Percentiles rank a stretch among this genome's conserved stretches.
Conservation (phyloP, 805 yeast species). For the Sugiyamaella chiloensis region DNA sequence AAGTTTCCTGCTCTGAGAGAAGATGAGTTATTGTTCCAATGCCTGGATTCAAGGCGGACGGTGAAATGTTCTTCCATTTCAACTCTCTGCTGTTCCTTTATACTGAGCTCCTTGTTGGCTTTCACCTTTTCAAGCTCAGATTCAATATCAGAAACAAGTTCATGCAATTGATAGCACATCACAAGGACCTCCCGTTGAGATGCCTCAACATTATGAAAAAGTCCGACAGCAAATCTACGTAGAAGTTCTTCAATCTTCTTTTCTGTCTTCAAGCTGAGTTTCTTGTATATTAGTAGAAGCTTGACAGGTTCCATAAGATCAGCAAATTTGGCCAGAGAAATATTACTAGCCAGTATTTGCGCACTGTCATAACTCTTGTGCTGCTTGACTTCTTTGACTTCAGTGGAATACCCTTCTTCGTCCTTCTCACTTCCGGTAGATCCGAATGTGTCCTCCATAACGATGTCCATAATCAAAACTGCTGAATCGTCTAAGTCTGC, state of each 20-base stretch:
- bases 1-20: conserved; percentile 49
- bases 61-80: conserved; percentile 64
- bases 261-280: conserved; percentile 64
- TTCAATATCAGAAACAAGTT: conserved; percentile 36
- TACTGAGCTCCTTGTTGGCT: conserved; percentile 23
- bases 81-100: conserved; percentile 24
- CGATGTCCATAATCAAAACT: conserved; percentile 56
- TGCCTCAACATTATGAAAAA: conserved; percentile 64
- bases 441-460: conserved; percentile 94
- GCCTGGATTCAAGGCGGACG: conserved; percentile 60
- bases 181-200: conserved; percentile 57
- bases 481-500: conserved; percentile 74
- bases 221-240: conserved; percentile 73
- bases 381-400: conserved; percentile 85
- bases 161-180: conserved; percentile 70
- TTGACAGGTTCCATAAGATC: conserved; percentile 67
- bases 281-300: conserved; percentile 54
- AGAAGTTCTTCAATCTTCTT: conserved; percentile 75
- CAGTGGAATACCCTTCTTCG: conserved; percentile 82
- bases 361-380: conserved; percentile 87
- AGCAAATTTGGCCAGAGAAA: conserved; percentile 55
- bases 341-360: conserved; percentile 66
- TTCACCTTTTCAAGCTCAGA: conserved; percentile 21
- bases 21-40: conserved; percentile 18
- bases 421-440: conserved; percentile 91